These are phyloP conservation scores for Mentha longifolia DNA, from an alignment of 257 asterid species.

Conservation along the genomic window DNA sequence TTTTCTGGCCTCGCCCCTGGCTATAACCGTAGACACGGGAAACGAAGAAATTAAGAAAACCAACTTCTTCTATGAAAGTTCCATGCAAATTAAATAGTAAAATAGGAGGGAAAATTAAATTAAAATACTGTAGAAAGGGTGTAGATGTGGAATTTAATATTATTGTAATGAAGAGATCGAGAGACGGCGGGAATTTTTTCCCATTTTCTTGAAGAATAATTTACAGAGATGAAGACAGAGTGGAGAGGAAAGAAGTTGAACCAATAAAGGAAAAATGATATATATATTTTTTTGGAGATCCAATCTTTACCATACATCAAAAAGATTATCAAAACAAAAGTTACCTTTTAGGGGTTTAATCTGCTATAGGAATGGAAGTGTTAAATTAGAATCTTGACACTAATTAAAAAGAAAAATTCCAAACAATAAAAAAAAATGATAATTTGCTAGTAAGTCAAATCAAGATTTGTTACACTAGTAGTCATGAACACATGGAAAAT, in stretches of 20 bases:
- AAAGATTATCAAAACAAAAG: background rate
- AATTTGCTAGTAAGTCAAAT: background rate
- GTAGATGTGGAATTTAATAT: conserved; percentile 25
- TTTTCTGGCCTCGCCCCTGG: no score
- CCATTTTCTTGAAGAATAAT: conserved; percentile 44
- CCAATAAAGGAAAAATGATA: conserved; percentile 31
- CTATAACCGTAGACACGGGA: no score
- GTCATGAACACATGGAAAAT: background rate
- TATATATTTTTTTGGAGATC: no score
- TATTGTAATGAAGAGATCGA: conserved; percentile 19
- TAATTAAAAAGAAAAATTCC: background rate
- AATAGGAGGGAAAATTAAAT: background rate
- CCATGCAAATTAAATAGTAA: conserved; percentile 29
- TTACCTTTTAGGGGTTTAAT: conserved; percentile 14
- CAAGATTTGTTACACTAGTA: background rate
- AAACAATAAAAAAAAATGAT: background rate
- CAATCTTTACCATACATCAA: conserved; percentile 27
- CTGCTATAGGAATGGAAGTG: background rate
- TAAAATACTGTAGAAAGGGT: conserved; percentile 13
- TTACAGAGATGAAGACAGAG: conserved; percentile 65
- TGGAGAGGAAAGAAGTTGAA: conserved; percentile 52
- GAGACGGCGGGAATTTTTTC: conserved; percentile 29
- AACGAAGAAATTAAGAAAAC: no score
- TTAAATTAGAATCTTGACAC: background rate
- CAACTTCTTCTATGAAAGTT: background rate